Base-by-base conservation (phyloP, 2,329 filamentous ascomycete genomes). In the Aquanectria penicillioides region DNA sequence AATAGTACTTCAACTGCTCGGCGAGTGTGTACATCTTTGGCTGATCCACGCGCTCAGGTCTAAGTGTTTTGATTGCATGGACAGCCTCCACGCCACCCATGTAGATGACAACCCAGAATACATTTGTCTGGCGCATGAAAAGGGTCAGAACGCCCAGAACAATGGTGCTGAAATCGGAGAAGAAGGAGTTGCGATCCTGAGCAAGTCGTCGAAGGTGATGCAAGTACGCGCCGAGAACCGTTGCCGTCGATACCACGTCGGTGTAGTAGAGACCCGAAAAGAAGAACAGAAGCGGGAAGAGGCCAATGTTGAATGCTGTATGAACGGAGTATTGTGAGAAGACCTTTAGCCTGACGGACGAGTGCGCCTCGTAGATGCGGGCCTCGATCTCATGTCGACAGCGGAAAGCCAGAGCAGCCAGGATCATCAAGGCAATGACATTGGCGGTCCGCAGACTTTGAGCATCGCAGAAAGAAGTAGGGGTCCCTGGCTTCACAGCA, bases 261-360 rank as follows among this genome's bases (percentile, higher is more conserved):
- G 95, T 99, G 74, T 99, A 99, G 75, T 97, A 99, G 7, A 99
- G 80, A 0, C 87, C 93, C 0, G 93, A 95, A 76, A 99, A 99
- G 83, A 99, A 99, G 81, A 97, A 97, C 1, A 99, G 75, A 0
- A 94, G 86, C 0, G 95, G 95, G 62, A 98, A 97, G 0, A 97
- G 80, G 15, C 87, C 87, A 34, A 97, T 86, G 65, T 97, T 97
- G 65, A 95, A 71, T 3, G 89, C 90, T 0, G 86, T 88, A 66
- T 92, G 86, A 22, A 84, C 72, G 4, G 79, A 71, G 67, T 81
- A 79, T 26, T 75, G 54, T 1, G 81, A 81, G 18, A 76, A 70
- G 4, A 61, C 20, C 7, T 48, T 59, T 15, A 65, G 50, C 13
- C 25, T 64, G 22, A 15, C 58, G 26, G 50, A 44, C 7, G 63